Evolutionary conservation across 2,329 filamentous ascomycete species (phyloP), one percentile per base, ranked within the genome.

Genomic region (Diplodia scrobiculata): DNA sequence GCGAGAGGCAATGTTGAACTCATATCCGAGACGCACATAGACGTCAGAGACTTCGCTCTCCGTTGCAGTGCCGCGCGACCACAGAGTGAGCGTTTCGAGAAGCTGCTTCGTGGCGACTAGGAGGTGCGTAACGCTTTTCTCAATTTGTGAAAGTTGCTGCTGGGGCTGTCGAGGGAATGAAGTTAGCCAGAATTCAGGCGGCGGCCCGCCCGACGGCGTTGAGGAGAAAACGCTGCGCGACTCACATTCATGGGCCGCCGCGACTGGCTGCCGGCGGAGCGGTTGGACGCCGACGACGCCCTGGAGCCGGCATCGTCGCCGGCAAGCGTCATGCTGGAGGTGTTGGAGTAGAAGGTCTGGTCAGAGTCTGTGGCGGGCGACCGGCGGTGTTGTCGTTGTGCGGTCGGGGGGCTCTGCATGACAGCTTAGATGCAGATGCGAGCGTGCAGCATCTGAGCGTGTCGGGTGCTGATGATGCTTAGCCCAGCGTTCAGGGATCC

Each of bases 1-100:
- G 66, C 95, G 90, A 78, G 94, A 98, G 32, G 95, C 95, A 82
- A 99, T 95, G 79, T 99, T 99, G 84, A 99, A 99, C 79, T 99
- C 95, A 79, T 99, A 99, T 54, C 95, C 95, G 68, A 99, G 82
- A 68, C 95, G 90, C 68, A 99, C 95, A 76, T 99, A 99, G 72
- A 99, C 95, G 77, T 99, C 95, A 13, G 95, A 98, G 67, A 99
- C 95, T 77, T 98, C 91, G 68, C 89, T 91, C 79, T 99, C 95
- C 69, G 92, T 93, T 65, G 95, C 93, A 73, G 91, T 89, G 68
- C 91, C 90, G 66, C 94, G 91, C 67, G 95, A 99, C 95, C 95
- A 99, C 83, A 96, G 91, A 54, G 95, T 99, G 68, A 99, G 84
- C 5, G 94, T 99, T 81, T 99, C 95, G 68, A 99, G 89, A 2